Percentiles rank a stretch among this genome's conserved stretches.
phyloP scores from a whole-genome alignment of 2,329 filamentous ascomycete species.

The Aphanocladium album region DNA sequence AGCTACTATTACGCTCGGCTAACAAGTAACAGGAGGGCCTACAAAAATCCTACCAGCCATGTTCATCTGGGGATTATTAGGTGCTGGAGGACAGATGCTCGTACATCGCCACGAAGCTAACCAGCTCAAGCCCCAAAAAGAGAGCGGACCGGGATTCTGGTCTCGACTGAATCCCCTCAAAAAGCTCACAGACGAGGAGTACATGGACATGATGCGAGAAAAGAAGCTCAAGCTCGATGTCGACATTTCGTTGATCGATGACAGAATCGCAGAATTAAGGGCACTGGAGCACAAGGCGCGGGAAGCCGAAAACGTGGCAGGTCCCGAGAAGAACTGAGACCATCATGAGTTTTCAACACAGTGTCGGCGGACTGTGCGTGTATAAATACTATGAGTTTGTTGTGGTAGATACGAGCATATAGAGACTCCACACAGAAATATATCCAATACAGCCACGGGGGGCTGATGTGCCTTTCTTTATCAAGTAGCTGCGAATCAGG shows the following conservation, averaged over 20 bases:
- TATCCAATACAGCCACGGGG: neutral
- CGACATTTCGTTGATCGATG: conserved; percentile 74
- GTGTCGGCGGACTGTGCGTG: neutral
- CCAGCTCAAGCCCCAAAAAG: conserved; percentile 30
- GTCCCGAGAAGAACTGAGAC: neutral
- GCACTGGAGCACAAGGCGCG: conserved; percentile 10
- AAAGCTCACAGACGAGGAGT: conserved; percentile 66
- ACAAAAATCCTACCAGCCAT: conserved; percentile 48
- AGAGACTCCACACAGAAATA: neutral
- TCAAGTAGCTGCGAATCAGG: neutral
- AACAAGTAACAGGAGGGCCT: conserved; percentile 41
- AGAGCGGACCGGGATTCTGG: conserved; percentile 37
- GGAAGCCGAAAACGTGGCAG: neutral
- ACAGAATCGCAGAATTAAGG: conserved; percentile 53
- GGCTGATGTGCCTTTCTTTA: neutral
- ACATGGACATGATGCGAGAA: conserved; percentile 64
- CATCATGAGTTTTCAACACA: too few species aligned
- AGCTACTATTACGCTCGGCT: neutral
- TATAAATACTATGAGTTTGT: neutral
- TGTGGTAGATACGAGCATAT: neutral
- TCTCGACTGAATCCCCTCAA: conserved; percentile 69
- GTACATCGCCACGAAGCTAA: conserved; percentile 27
- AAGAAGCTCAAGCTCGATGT: conserved; percentile 67
- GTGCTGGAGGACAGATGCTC: conserved; percentile 35
- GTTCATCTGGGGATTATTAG: conserved; percentile 41